phyloP scores from a whole-genome alignment of 345 rosid genomes.

The Eutrema yunnanense region DNA sequence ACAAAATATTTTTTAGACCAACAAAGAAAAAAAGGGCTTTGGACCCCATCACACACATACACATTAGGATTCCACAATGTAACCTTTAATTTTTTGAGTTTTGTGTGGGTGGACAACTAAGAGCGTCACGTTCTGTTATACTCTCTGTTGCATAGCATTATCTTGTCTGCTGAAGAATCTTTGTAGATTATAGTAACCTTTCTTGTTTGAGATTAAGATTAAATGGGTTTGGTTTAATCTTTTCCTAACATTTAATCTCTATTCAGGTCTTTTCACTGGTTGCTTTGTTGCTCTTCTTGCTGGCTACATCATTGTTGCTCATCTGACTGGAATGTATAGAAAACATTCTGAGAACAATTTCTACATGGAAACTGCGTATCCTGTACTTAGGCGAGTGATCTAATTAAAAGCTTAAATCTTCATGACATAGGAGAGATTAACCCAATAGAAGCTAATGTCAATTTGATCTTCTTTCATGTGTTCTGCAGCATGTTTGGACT shows the following conservation, averaged over 20 bases:
- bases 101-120: slow-evolving; percentile 42
- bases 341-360: slow-evolving; percentile 47
- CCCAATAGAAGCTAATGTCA: slow-evolving; percentile 13
- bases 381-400: slow-evolving; percentile 79
- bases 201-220: neutral
- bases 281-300: slow-evolving; percentile 84
- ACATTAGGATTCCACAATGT: slow-evolving; percentile 33
- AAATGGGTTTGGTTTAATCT: neutral
- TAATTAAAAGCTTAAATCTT: neutral
- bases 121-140: slow-evolving; percentile 38
- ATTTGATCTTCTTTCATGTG: neutral
- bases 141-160: slow-evolving; percentile 24
- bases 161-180: slow-evolving; percentile 24
- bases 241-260: neutral
- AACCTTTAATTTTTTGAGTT: slow-evolving; percentile 8
- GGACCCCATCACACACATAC: slow-evolving; percentile 30
- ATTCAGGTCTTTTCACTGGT: slow-evolving; percentile 85
- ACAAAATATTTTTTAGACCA: slow-evolving; percentile 7
- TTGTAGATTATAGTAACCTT: neutral
- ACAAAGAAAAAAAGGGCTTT: neutral
- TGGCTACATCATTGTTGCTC: slow-evolving; percentile 88
- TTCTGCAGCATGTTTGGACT: slow-evolving; percentile 91
- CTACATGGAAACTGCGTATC: slow-evolving; percentile 96
- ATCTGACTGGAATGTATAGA: slow-evolving; percentile 75
- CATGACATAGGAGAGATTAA: neutral